Evolutionary conservation across 176 grass and related monocot genomes (phyloP).

Genomic region (Puccinellia tenuiflora): DNA sequence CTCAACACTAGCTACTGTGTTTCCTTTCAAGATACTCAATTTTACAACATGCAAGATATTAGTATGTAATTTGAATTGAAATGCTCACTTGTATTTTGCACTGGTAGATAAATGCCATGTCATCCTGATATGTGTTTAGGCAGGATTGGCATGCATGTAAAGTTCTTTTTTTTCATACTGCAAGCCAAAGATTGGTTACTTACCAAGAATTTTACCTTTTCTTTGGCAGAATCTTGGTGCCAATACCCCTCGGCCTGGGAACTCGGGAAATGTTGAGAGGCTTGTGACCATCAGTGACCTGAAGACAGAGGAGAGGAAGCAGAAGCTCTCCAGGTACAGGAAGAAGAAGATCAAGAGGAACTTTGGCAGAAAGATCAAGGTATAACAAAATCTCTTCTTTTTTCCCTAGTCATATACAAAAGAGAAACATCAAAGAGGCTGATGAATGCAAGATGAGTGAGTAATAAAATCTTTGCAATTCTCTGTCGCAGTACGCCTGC

Average conservation of each 20-base stretch:
- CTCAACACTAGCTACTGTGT: neutral
- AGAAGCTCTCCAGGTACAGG: conserved; percentile 94
- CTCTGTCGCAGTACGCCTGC: conserved; percentile 69
- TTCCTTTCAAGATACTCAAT: conserved; percentile 5
- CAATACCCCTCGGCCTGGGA: conserved; percentile 47
- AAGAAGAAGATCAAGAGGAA: conserved; percentile 97
- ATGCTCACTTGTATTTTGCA: no score
- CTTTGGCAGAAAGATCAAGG: conserved; percentile 99
- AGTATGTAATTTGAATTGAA: neutral
- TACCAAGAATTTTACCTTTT: conserved; percentile 12
- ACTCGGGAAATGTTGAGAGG: conserved; percentile 41
- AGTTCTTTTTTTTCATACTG: neutral
- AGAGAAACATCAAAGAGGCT: neutral
- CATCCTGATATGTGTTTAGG: neutral
- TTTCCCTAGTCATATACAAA: neutral
- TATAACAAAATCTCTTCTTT: neutral
- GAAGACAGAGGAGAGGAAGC: conserved; percentile 80
- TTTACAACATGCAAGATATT: neutral
- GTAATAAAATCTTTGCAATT: neutral
- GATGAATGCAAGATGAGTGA: neutral
- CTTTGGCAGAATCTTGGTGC: conserved; percentile 63
- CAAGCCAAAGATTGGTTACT: neutral
- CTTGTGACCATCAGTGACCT: conserved; percentile 73
- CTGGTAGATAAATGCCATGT: neutral
- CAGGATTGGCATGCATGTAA: neutral